phyloP scores from a whole-genome alignment of 768 basidiomycete species.

The Lentinus brumalis region DNA sequence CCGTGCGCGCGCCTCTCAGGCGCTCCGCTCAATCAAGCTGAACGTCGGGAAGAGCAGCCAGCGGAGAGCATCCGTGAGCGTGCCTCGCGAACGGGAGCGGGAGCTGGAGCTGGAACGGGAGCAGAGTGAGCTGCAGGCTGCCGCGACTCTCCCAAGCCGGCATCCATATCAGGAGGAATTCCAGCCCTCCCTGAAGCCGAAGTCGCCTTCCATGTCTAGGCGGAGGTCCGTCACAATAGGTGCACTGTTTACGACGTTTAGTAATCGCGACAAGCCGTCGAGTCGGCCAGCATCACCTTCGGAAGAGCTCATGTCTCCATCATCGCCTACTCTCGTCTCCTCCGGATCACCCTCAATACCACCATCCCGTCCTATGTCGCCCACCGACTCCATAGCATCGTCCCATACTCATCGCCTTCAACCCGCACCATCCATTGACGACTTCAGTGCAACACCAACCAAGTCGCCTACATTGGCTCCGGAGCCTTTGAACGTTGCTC shows the following conservation, averaged over 20 bases:
- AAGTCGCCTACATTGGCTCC: not conserved
- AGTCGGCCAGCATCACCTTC: conserved; percentile 15
- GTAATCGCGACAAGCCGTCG: conserved; percentile 15
- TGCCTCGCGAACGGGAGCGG: not conserved
- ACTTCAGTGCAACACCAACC: conserved; percentile 15
- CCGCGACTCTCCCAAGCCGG: not conserved
- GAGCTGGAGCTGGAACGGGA: not conserved
- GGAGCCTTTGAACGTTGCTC: conserved; percentile 10
- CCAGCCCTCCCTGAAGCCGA: conserved; percentile 12
- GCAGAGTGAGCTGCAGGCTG: conserved; percentile 1
- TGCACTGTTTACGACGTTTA: conserved; percentile 29
- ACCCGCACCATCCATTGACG: conserved; percentile 24
- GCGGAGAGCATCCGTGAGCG: conserved; percentile 15
- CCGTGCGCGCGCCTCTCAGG: conserved; percentile 36
- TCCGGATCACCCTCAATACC: conserved; percentile 6
- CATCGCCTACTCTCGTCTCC: conserved; percentile 13
- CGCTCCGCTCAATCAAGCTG: conserved; percentile 36
- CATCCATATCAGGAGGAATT: conserved; percentile 13
- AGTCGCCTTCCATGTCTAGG: conserved; percentile 24
- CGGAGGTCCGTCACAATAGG: conserved; percentile 30
- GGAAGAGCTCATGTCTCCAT: conserved; percentile 13
- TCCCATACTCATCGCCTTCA: conserved; percentile 12
- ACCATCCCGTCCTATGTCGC: conserved; percentile 23
- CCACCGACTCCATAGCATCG: conserved; percentile 24
- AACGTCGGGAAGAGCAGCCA: conserved; percentile 30